These are phyloP conservation scores for Globisporangium parvum DNA, from an alignment of 352 stramenopile genomes.

Conservation along the genomic window DNA sequence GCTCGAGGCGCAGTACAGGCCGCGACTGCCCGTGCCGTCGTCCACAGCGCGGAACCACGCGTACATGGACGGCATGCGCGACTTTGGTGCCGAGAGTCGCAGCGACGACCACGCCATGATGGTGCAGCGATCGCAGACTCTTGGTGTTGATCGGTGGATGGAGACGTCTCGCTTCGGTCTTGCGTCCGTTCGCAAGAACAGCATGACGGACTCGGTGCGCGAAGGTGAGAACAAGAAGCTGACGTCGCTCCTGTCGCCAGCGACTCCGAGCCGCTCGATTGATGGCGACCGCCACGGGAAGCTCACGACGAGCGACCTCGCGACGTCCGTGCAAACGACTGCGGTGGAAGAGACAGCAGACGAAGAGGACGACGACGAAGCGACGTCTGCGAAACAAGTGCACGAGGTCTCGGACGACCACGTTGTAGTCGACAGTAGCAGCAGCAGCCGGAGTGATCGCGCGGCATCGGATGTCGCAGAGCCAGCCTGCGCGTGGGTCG, in stretches of 20 bases:
- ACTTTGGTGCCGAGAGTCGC: conserved; percentile 17
- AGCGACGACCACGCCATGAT: neutral
- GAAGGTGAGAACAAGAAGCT: conserved; percentile 3
- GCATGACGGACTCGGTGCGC: conserved; percentile 23
- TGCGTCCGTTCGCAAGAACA: conserved; percentile 29
- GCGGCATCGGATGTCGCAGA: neutral
- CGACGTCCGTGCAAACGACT: conserved; percentile 1
- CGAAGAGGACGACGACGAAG: neutral
- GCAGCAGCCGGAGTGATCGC: neutral
- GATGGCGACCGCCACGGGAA: conserved; percentile 5
- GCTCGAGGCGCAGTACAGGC: conserved; percentile 33
- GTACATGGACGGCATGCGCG: conserved; percentile 25
- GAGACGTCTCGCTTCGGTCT: conserved; percentile 3
- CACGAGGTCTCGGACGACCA: neutral
- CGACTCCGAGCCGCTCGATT: neutral
- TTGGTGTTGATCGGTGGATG: neutral
- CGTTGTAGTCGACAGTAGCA: neutral
- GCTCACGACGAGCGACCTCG: conserved; percentile 7
- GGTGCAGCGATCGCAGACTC: conserved; percentile 1
- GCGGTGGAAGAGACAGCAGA: conserved; percentile 1
- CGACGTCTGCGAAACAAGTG: neutral
- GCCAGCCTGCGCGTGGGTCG: conserved; percentile 20
- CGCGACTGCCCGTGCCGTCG: conserved; percentile 22
- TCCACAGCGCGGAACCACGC: conserved; percentile 15
- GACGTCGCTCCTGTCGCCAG: conserved; percentile 5